phyloP scores from a whole-genome alignment of 208 protist genomes.

The Trichomonas vaginalis region DNA sequence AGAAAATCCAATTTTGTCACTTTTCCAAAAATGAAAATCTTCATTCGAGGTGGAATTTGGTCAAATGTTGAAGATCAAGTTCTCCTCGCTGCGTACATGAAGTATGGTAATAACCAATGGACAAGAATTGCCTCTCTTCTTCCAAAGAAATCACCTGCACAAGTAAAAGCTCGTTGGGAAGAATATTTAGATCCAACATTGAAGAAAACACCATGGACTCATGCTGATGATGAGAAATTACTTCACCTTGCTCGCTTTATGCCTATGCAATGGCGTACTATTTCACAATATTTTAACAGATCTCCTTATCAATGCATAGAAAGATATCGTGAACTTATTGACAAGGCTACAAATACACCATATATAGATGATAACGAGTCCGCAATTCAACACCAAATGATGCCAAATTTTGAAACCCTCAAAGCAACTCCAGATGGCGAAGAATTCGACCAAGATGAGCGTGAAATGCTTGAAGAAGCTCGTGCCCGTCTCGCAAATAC shows the following conservation, averaged over 20 bases:
- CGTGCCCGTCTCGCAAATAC: slow-evolving; percentile 78
- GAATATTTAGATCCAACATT: slow-evolving; percentile 97
- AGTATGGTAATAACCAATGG: slow-evolving; percentile 93
- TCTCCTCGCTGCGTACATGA: slow-evolving; percentile 92
- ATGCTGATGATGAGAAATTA: slow-evolving; percentile 95
- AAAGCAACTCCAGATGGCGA: slow-evolving; percentile 83
- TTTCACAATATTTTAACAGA: slow-evolving; percentile 76
- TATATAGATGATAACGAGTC: background rate
- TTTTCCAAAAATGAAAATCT: slow-evolving; percentile 26
- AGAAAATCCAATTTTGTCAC: too few species aligned
- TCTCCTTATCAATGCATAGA: slow-evolving; percentile 91
- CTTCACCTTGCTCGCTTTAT: slow-evolving; percentile 89
- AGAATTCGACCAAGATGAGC: slow-evolving; percentile 87
- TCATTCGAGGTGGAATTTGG: slow-evolving; percentile 83
- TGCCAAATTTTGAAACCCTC: slow-evolving; percentile 77
- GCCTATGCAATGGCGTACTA: slow-evolving; percentile 91
- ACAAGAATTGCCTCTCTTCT: slow-evolving; percentile 83
- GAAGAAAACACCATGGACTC: slow-evolving; percentile 94
- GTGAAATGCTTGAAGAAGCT: slow-evolving; percentile 83
- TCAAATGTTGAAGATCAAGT: slow-evolving; percentile 98
- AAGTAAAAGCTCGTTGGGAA: slow-evolving; percentile 95
- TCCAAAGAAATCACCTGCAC: slow-evolving; percentile 84
- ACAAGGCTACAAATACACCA: slow-evolving; percentile 44
- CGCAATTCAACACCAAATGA: slow-evolving; percentile 59
- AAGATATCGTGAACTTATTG: slow-evolving; percentile 86